These are phyloP conservation scores for Nemophila menziesii DNA, from an alignment of 257 asterid species.

Conservation along the genomic window DNA sequence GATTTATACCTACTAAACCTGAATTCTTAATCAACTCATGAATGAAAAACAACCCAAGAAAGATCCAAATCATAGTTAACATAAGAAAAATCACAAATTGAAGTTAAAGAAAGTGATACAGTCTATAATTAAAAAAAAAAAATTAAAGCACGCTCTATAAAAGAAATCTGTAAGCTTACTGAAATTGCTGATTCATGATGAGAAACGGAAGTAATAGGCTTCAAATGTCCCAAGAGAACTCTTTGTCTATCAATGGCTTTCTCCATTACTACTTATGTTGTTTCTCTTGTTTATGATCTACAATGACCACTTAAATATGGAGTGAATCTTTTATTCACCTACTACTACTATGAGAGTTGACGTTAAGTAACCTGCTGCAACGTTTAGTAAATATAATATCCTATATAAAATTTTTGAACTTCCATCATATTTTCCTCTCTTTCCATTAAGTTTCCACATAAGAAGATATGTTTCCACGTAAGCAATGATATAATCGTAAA, in stretches of 20 bases:
- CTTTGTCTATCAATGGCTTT: slow-evolving; percentile 58
- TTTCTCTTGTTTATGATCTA: neutral
- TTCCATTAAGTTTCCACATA: too few species aligned
- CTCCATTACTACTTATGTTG: slow-evolving; percentile 39
- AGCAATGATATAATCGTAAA: too few species aligned
- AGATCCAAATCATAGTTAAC: neutral
- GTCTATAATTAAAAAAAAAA: neutral
- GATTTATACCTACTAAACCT: neutral
- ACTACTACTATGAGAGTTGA: too few species aligned
- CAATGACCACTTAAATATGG: neutral
- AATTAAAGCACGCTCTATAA: neutral
- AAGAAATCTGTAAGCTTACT: slow-evolving; percentile 23
- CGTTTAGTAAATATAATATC: too few species aligned
- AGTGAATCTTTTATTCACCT: neutral
- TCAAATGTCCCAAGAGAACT: slow-evolving; percentile 48
- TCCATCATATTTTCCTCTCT: too few species aligned
- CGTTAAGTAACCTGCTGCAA: neutral
- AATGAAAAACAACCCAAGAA: neutral
- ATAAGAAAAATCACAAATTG: neutral
- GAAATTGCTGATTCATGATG: slow-evolving; percentile 32
- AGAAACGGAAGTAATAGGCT: slow-evolving; percentile 27
- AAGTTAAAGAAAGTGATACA: neutral
- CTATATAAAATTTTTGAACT: too few species aligned
- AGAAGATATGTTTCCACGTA: too few species aligned
- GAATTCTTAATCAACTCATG: too few species aligned